phyloP scores from a whole-genome alignment of 208 protist genomes.

The Acanthamoeba sp. region DNA sequence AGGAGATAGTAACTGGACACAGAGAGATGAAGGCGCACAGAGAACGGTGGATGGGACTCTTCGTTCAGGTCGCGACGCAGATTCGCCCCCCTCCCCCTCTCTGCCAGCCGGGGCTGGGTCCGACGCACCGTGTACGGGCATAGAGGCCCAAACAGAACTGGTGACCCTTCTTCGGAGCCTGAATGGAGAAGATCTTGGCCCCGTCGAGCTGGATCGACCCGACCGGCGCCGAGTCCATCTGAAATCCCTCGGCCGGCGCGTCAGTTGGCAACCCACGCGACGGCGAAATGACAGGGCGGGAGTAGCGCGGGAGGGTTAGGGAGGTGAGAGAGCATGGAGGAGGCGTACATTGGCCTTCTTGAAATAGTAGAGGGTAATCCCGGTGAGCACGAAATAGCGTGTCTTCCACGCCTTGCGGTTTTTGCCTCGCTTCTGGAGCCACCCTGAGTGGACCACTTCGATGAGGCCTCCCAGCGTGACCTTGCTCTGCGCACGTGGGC shows the following conservation, averaged over 20 bases:
- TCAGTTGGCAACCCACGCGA: not conserved
- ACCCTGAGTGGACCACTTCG: not conserved
- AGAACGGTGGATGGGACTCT: too few species aligned
- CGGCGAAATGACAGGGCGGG: too few species aligned
- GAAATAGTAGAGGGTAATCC: constrained; percentile 66
- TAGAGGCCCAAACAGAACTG: constrained; percentile 50
- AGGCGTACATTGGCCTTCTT: constrained; percentile 65
- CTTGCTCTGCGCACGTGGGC: not conserved
- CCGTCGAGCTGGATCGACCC: constrained; percentile 46
- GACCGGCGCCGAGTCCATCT: not conserved
- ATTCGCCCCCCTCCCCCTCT: too few species aligned
- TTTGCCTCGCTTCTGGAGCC: constrained; percentile 64
- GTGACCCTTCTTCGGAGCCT: constrained; percentile 23
- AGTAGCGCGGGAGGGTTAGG: too few species aligned
- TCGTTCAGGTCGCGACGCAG: too few species aligned
- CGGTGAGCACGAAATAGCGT: constrained; percentile 56
- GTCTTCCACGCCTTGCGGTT: constrained; percentile 68
- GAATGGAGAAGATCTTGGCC: constrained; percentile 62
- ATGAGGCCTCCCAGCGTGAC: constrained; percentile 15
- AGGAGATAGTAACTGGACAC: constrained; percentile 49
- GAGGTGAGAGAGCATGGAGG: too few species aligned
- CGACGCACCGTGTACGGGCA: constrained; percentile 24
- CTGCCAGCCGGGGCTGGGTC: too few species aligned
- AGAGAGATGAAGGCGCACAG: too few species aligned
- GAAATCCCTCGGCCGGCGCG: not conserved